Conservation (phyloP, 139 green algal species). For the Pleodorina starrii region DNA sequence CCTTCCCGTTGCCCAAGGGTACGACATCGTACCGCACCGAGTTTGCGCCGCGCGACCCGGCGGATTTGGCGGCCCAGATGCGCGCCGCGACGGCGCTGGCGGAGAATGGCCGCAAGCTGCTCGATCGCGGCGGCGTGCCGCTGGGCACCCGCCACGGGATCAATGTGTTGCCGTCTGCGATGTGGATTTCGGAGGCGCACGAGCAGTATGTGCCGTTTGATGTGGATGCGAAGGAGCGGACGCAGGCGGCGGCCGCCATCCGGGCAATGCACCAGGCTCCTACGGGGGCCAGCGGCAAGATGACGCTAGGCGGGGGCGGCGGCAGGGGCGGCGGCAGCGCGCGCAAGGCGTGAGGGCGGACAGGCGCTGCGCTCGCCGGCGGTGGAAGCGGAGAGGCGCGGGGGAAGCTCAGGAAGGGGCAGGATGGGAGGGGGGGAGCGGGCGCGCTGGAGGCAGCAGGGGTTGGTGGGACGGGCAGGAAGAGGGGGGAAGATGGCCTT, state of each 20-base stretch:
- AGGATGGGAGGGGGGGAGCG: too few species aligned
- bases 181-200: slow-evolving; percentile 37
- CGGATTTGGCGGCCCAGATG: background rate
- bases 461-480: too few species aligned
- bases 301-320: background rate
- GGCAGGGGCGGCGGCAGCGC: too few species aligned
- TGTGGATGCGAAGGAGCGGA: background rate
- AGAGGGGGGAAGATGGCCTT: too few species aligned
- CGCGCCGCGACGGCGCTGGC: background rate
- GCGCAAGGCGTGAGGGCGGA: background rate
- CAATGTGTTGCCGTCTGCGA: background rate
- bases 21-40: slow-evolving; percentile 27
- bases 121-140: slow-evolving; percentile 1
- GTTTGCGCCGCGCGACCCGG: slow-evolving; percentile 12
- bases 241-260: background rate
- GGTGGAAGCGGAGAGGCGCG: too few species aligned
- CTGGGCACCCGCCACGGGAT: slow-evolving; percentile 30
- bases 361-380: too few species aligned
- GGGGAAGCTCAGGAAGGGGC: too few species aligned
- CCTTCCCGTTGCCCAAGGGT: slow-evolving; percentile 21
- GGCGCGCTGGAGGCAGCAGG: too few species aligned
- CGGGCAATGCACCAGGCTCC: slow-evolving; percentile 18
- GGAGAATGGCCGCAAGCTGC: background rate
- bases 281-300: slow-evolving; percentile 7
- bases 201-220: slow-evolving; percentile 19